Base-by-base conservation (phyloP, 2,329 filamentous ascomycete genomes). In the Mycosphaerella arachidis region DNA sequence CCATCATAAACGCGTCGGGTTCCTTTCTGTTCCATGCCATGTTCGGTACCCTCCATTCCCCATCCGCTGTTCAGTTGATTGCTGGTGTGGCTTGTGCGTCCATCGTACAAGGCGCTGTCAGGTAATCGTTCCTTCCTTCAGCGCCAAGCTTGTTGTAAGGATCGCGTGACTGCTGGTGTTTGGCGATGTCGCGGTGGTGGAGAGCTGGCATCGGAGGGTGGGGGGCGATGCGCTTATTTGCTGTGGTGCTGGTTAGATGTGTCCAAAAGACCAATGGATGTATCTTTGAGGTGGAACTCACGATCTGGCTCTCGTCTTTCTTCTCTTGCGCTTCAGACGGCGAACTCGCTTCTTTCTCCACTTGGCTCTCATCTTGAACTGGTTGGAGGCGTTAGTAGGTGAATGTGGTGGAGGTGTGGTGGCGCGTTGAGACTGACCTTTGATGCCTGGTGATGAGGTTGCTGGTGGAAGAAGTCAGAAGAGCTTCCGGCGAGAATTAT, bases 271-370 rank as follows among this genome's bases (percentile, higher is more conserved):
- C 20, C 56, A 55, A 54, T 58, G 46, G 48, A 35, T 48, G 48
- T 2, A 3, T 24, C 24, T 24, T 1, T 1, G 37, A 16, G 18
- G 12, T 31, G 29, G 48, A 55, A 81, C 92, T 86, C 86, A 97
- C 94, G 88, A 92, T 84, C 94, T 84, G 76, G 93, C 94, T 80
- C 94, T 88, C 84, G 94, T 96, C 93, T 99, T 99, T 92, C 94
- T 95, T 85, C 94, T 92, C 92, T 99, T 99, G 79, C 92, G 89
- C 90, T 97, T 97, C 81, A 99, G 91, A 82, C 94, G 89, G 77
- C 94, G 87, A 83, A 96, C 92, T 81, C 94, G 87, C 93, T 99
- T 99, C 90, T 99, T 99, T 86, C 93, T 94, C 94, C 94, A 97
- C 86, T 97, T 97, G 79, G 92, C 92, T 94, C 93, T 88, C 86